Percentiles rank a stretch among this genome's conserved stretches.
Conservation (phyloP, 352 stramenopile genomes). For the Globisporangium rhizosaccharum region DNA sequence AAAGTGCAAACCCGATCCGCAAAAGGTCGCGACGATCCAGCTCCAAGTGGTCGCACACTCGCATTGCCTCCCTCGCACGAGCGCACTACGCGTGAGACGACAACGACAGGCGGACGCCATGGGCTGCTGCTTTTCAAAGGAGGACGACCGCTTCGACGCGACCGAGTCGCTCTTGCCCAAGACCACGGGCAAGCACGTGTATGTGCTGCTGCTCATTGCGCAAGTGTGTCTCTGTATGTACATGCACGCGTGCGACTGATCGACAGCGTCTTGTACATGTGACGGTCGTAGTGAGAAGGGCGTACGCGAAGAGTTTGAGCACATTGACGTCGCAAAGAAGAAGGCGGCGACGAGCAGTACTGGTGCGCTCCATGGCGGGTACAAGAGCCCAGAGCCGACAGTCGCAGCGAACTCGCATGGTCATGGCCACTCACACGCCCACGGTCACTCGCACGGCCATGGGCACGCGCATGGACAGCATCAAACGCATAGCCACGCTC, state of each 20-base stretch:
- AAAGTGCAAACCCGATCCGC: no score
- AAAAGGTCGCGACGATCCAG: neutral
- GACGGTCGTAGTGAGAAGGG: slow-evolving; percentile 20
- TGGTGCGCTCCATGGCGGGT: slow-evolving; percentile 14
- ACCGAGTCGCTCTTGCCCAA: slow-evolving; percentile 51
- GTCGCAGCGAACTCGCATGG: neutral
- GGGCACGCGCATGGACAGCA: neutral
- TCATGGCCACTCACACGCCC: neutral
- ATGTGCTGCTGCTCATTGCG: neutral
- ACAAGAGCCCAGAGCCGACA: slow-evolving; percentile 19
- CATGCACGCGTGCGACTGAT: neutral
- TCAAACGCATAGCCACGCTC: neutral
- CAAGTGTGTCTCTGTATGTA: neutral
- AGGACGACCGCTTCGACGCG: slow-evolving; percentile 61
- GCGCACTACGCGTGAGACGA: neutral
- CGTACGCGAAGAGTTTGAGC: slow-evolving; percentile 15
- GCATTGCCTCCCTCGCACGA: no score
- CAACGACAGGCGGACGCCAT: slow-evolving; percentile 20
- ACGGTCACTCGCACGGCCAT: neutral
- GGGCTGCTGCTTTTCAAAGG: slow-evolving; percentile 64
- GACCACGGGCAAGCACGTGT: slow-evolving; percentile 36
- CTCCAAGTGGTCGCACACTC: neutral
- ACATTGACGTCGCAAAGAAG: slow-evolving; percentile 25
- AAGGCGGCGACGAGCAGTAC: slow-evolving; percentile 12
- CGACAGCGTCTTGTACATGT: neutral